Evolutionary conservation across 306 rosid genomes (phyloP).

Genomic region (Lablab purpureus): DNA sequence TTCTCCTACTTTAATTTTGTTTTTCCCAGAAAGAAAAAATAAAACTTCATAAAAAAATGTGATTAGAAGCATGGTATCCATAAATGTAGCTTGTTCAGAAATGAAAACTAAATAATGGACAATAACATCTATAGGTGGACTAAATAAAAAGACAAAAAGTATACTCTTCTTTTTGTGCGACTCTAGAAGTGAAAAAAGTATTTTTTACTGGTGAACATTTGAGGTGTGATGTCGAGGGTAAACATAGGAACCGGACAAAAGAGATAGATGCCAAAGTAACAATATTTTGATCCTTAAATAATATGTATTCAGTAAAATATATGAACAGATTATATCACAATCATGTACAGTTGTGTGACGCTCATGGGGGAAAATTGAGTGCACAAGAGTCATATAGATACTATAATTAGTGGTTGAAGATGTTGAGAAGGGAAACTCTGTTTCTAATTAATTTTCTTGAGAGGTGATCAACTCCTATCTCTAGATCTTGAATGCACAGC

Average conservation of each 20-base stretch:
- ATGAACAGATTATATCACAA: conserved; percentile 13
- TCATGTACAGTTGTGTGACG: conserved; percentile 36
- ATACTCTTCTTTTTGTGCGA: not conserved
- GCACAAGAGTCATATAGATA: not conserved
- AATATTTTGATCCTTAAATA: not conserved
- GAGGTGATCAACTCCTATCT: conserved; percentile 43
- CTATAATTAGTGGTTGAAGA: conserved; percentile 43
- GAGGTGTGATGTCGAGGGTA: not conserved
- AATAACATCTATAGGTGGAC: not conserved
- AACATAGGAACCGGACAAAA: not conserved
- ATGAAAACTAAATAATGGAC: not conserved
- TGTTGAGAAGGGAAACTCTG: conserved; percentile 52
- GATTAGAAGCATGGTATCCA: too few species aligned
- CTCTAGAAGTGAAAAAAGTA: not conserved
- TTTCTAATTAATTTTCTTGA: conserved; percentile 49
- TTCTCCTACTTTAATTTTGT: too few species aligned
- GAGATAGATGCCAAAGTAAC: not conserved
- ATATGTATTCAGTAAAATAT: conserved; percentile 27
- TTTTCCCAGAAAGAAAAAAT: too few species aligned
- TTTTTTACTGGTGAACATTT: not conserved
- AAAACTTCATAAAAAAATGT: too few species aligned
- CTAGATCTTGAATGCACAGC: conserved; percentile 49
- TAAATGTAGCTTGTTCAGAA: too few species aligned
- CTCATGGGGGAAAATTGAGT: conserved; percentile 43
- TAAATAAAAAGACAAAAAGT: not conserved